phyloP scores from a whole-genome alignment of 768 basidiomycete species.

The Tremella fuciformis region DNA sequence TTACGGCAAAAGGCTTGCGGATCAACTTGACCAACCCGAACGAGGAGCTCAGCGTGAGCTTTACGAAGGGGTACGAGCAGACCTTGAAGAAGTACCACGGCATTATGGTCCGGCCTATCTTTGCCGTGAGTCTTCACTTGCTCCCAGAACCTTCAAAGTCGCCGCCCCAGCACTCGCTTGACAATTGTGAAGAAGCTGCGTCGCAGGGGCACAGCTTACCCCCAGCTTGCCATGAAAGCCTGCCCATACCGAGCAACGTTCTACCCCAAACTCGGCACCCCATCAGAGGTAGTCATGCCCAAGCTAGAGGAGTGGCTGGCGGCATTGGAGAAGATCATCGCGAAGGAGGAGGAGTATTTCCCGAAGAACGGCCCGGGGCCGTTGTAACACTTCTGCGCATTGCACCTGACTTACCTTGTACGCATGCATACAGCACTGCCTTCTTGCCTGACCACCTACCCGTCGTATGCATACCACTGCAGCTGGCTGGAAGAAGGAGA shows the following conservation, averaged over 20 bases:
- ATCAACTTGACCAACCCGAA: slow-evolving; percentile 64
- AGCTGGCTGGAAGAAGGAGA: too few species aligned
- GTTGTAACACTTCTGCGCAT: not conserved
- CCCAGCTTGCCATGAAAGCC: slow-evolving; percentile 67
- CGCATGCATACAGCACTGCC: too few species aligned
- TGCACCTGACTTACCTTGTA: too few species aligned
- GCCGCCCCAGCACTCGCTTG: too few species aligned
- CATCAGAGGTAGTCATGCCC: slow-evolving; percentile 56
- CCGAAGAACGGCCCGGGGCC: slow-evolving; percentile 2
- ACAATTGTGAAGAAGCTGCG: too few species aligned
- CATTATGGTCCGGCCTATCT: slow-evolving; percentile 59
- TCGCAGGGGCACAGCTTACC: not conserved
- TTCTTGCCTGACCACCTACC: too few species aligned
- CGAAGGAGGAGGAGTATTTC: slow-evolving; percentile 56
- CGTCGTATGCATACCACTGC: too few species aligned
- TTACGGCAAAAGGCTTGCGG: slow-evolving; percentile 67
- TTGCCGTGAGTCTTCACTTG: slow-evolving; percentile 55
- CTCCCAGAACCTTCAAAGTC: too few species aligned
- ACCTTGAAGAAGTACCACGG: slow-evolving; percentile 79
- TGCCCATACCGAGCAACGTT: slow-evolving; percentile 64
- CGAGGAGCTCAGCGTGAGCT: slow-evolving; percentile 69
- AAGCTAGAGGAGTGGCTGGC: slow-evolving; percentile 60
- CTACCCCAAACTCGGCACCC: slow-evolving; percentile 60
- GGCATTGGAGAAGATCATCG: slow-evolving; percentile 59
- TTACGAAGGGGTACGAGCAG: slow-evolving; percentile 73